phyloP scores from a whole-genome alignment of 805 yeast genomes.

The Ogataea nakhonphanomensis region DNA sequence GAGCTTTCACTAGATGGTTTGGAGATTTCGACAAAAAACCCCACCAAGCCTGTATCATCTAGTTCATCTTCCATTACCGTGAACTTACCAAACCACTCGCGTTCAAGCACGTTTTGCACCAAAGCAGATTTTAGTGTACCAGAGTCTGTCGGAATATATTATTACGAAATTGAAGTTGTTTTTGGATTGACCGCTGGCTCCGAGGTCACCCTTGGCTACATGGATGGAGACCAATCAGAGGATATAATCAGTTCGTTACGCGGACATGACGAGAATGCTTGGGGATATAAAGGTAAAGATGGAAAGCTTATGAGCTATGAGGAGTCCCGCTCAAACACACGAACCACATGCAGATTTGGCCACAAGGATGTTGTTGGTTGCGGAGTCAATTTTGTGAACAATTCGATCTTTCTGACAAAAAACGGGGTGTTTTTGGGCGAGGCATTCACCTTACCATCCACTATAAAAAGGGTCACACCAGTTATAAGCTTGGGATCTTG shows the following conservation, averaged over 20 bases:
- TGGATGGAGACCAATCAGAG: slow-evolving; percentile 30
- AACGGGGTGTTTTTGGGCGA: slow-evolving; percentile 67
- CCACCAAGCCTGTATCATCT: slow-evolving; percentile 15
- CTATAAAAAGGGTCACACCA: slow-evolving; percentile 39
- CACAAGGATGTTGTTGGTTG: slow-evolving; percentile 72
- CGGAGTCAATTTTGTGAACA: slow-evolving; percentile 68
- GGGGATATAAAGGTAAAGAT: slow-evolving; percentile 53
- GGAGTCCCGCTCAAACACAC: slow-evolving; percentile 33
- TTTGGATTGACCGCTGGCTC: slow-evolving; percentile 35
- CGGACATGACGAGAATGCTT: slow-evolving; percentile 45
- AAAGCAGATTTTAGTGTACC: slow-evolving; percentile 38
- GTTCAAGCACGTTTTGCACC: slow-evolving; percentile 22
- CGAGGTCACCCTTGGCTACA: slow-evolving; percentile 45
- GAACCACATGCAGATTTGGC: slow-evolving; percentile 45
- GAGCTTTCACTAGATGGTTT: slow-evolving; percentile 23
- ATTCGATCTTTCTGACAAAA: slow-evolving; percentile 70
- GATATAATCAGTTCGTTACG: slow-evolving; percentile 37
- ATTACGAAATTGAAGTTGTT: slow-evolving; percentile 45
- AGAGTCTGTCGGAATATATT: slow-evolving; percentile 43
- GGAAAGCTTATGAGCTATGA: slow-evolving; percentile 41
- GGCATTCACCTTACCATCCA: slow-evolving; percentile 45
- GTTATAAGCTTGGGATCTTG: slow-evolving; percentile 43
- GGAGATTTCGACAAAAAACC: slow-evolving; percentile 24
- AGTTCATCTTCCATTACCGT: slow-evolving; percentile 7
- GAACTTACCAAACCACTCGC: slow-evolving; percentile 11